Base-by-base conservation (phyloP, 306 rosid genomes). In the Sicyos edulis region DNA sequence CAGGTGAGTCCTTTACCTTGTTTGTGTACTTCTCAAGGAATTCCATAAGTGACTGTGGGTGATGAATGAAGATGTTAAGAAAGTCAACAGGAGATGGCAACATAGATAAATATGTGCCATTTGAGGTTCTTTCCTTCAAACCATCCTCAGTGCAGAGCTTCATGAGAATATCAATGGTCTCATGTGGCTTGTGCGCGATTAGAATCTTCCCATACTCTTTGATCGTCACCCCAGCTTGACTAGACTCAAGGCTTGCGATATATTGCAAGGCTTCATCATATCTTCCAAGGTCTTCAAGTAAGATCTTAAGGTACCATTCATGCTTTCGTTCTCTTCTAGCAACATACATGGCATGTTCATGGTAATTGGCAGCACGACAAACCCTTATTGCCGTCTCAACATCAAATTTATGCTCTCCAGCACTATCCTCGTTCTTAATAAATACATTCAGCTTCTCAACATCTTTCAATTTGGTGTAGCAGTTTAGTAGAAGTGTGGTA, bases 331-430 rank as follows among this genome's bases (percentile, higher is more conserved):
- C 92, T 81, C 86, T 93, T 88, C 86, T 93, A 79, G 99, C 96
- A 55, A 93, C 99, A 88, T 88, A 91, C 99, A 93, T 93, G 29
- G 99, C 99, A 85, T 91, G 99, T 81, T 93, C 99, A 57, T 93
- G 91, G 88, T 93, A 93, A 84, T 86, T 91, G 78, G 99, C 96
- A 80, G 99, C 93, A 59, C 99, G 97, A 53, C 99, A 93, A 74
- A 93, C 99, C 82, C 96, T 84, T 74, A 91, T 90, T 68, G 96
- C 97, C 77, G 99, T 93, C 83, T 93, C 99, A 65, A 93, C 95
- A 49, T 93, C 99, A 82, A 93, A 93, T 82, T 87, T 93, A 40
- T 86, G 96, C 65, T 91, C 96, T 68, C 98, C 96, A 44, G 82
- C 71, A 61, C 90, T 86, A 58, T 87, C 97, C 78, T 93, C 99